These are phyloP conservation scores for Colletotrichum viniferum DNA, from an alignment of 2,329 filamentous ascomycete genomes.

Conservation along the genomic window DNA sequence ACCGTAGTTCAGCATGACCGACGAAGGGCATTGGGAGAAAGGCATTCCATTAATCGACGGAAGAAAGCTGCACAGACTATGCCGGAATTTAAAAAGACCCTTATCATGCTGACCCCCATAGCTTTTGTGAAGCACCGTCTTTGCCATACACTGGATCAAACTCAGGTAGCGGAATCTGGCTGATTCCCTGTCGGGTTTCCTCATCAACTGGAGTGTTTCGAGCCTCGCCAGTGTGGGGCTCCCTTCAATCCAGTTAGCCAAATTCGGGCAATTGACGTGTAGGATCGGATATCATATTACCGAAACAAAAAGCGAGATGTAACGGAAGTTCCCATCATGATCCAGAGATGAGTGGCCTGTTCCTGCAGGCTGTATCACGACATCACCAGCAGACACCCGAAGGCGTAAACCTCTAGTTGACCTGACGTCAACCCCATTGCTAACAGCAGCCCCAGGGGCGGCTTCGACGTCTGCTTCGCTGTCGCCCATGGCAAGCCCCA, in stretches of 20 bases:
- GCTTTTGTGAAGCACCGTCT: background rate
- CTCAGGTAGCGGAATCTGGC: background rate
- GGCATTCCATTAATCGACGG: accelerated
- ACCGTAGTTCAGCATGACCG: accelerated
- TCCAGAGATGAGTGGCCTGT: background rate
- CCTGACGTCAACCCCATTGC: background rate
- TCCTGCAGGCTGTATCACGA: background rate
- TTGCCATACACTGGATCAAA: background rate
- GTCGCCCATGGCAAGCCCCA: background rate
- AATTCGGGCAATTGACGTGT: background rate
- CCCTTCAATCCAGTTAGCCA: background rate
- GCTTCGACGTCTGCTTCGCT: background rate
- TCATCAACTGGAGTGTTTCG: background rate
- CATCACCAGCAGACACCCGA: background rate
- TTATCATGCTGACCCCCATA: background rate
- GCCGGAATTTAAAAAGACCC: background rate
- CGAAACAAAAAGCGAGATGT: background rate
- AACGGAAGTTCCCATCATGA: background rate
- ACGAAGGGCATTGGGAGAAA: background rate
- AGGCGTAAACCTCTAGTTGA: background rate
- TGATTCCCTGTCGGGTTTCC: background rate
- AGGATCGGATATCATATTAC: background rate
- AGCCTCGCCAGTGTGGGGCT: background rate
- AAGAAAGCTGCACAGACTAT: background rate
- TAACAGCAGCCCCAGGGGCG: background rate